These are phyloP conservation scores for Zymoseptoria crescenta DNA, from an alignment of 2,329 filamentous ascomycete genomes.

Conservation along the genomic window DNA sequence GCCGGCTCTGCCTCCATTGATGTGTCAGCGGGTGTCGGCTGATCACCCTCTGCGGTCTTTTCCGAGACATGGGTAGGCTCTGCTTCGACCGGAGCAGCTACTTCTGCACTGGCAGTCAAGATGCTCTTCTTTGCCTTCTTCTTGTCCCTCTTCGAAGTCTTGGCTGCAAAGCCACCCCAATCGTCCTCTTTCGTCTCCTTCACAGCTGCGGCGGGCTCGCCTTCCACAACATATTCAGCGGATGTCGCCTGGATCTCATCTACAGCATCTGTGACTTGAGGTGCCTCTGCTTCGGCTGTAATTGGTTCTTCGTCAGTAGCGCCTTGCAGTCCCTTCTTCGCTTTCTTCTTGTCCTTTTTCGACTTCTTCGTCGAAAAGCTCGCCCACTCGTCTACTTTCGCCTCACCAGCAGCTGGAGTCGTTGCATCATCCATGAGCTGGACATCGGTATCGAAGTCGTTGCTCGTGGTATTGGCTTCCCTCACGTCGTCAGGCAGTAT, in stretches of 20 bases:
- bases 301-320: slow-evolving; percentile 1
- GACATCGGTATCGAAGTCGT: background rate
- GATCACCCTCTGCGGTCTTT: background rate
- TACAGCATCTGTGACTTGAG: too few relatives aligned
- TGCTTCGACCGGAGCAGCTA: background rate
- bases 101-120: background rate
- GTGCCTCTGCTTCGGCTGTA: background rate
- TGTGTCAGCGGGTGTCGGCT: background rate
- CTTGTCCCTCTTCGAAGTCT: slow-evolving; percentile 35
- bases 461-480: background rate
- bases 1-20: background rate
- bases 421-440: background rate
- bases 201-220: background rate
- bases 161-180: slow-evolving; percentile 7
- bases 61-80: background rate
- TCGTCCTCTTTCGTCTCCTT: slow-evolving; percentile 1
- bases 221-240: slow-evolving; percentile 2
- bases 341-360: slow-evolving; percentile 28
- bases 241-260: slow-evolving; percentile 1
- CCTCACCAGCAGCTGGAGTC: background rate
- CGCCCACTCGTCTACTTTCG: slow-evolving; percentile 17
- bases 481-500: background rate
- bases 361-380: slow-evolving; percentile 16
- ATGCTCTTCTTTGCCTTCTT: slow-evolving; percentile 26
- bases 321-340: slow-evolving; percentile 11